Base-by-base conservation (phyloP, 495 filamentous ascomycete species). In the Penicillium paxilli region DNA sequence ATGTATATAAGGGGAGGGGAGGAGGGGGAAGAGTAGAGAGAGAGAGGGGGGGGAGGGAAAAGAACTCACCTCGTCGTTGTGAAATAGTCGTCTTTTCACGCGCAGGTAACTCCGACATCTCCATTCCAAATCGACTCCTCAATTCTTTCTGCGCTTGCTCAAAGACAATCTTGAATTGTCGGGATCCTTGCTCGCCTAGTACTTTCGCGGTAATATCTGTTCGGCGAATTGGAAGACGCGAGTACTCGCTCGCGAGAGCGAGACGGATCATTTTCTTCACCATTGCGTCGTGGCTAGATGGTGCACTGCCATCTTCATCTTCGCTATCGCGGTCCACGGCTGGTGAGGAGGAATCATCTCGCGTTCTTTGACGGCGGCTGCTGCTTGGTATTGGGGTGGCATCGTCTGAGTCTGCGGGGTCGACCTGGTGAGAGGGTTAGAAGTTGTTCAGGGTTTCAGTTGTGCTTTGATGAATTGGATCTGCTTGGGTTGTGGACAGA, bases 221-320 rank as follows among this genome's bases (percentile, higher is more conserved):
- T 57, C 94, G 74, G 12, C 84, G 83, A 26, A 98, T 90, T 0
- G 87, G 83, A 40, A 81, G 77, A 14, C 94, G 82, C n/a, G 89
- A 80, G 68, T 89, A 95, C 67, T 97, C 94, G 73, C 89, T 91
- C 3, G 92, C 83, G 5, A 98, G 68, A 2, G 91, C 94, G 38
- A 96, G 83, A n/a, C 94, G 86, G 17, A 98, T 87, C 42, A 98
- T 73, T 58, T 92, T 96, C 72, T 96, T 97, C 25, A 91, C 84
- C 60, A 93, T 76, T 54, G 88, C 84, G 46, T 87, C 83, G 5
- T 76, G 73, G 58, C 71, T 82, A 22, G 67, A 69, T 25, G 69
- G 71, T 28, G 68, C 66, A 37, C 62, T n/a, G 4, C 16, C 60
- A 26, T 51, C 52, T 28, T 52, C 63, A 17, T 62, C 68, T 14